Base-by-base conservation (phyloP, 2,329 filamentous ascomycete genomes). In the Paramyrothecium roridum region DNA sequence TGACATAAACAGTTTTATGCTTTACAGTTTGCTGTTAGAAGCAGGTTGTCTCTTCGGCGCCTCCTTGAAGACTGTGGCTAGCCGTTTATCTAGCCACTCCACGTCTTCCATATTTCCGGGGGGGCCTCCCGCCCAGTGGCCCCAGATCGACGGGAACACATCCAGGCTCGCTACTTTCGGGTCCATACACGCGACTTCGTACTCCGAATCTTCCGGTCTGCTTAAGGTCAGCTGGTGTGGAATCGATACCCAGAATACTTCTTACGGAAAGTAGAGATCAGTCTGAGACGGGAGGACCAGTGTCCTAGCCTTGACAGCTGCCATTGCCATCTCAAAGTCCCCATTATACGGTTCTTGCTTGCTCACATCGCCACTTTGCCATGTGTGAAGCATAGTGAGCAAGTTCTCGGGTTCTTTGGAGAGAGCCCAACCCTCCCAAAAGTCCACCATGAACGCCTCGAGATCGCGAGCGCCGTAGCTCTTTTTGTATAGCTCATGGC, bases 361-460 rank as follows among this genome's bases (percentile, higher is more conserved):
- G 3, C 88, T 89, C 51, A 84, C 81, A 63, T 93, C 88, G 1
- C 81, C 89, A 6, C 82, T 79, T 68, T 93, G 89, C 90, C 90
- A 95, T 0, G 89, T 92, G 34, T 88, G 81, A 3, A 91, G 74
- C 89, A 92, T 91, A 1, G 81, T 80, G 1, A 92, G 75, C 66
- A 92, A 76, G 58, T 92, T 90, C 61, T 91, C 88, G 0, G 89
- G 88, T 61, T 91, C 87, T 73, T 91, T 91, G 0, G 80, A 83
- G 19, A 86, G 73, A 3, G 87, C 87, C 88, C 88, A 92, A 0
- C 73, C 73, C 67, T 93, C 90, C 88, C 90, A 93, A 64, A 90
- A 91, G 13, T 80, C 83, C 8, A 83, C 74, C 78, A 93, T 82
- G 58, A 92, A 93, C 53, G 89, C 84, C 58, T 92, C 88, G 2